Conservation (phyloP, 2,329 filamentous ascomycete species). For the Cytospora leucostoma region DNA sequence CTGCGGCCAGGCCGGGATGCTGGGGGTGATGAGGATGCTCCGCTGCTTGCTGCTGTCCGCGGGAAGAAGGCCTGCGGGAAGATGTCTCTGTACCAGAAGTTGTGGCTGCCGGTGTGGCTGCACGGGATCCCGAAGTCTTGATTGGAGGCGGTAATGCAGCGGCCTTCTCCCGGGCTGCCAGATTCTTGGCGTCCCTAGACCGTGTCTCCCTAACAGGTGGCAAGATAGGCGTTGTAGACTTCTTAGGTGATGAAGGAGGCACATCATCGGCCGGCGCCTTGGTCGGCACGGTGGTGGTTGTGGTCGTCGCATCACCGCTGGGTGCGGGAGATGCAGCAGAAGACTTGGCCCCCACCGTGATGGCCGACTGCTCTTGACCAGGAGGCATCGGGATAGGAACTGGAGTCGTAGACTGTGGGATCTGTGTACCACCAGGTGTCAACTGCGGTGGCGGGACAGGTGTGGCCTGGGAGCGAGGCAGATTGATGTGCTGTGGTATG, state of each 20-base stretch:
- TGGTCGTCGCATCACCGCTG: slow-evolving; percentile 28
- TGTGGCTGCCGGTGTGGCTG: slow-evolving; percentile 34
- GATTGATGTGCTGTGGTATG: slow-evolving; percentile 36
- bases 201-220: slow-evolving; percentile 40
- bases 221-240: slow-evolving; percentile 39
- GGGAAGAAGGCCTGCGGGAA: slow-evolving; percentile 51
- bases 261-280: slow-evolving; percentile 37
- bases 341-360: slow-evolving; percentile 26
- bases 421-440: slow-evolving; percentile 24
- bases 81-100: slow-evolving; percentile 39
- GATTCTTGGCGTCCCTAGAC: slow-evolving; percentile 33
- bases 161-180: slow-evolving; percentile 26
- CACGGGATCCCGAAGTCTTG: slow-evolving; percentile 29
- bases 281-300: slow-evolving; percentile 32
- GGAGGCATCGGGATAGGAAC: slow-evolving; percentile 37
- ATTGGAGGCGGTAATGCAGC: slow-evolving; percentile 15
- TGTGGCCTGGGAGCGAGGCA: slow-evolving; percentile 31
- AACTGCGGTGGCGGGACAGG: slow-evolving; percentile 28
- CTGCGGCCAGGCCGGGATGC: slow-evolving; percentile 49
- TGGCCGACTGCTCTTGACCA: slow-evolving; percentile 35
- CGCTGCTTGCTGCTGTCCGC: slow-evolving; percentile 55
- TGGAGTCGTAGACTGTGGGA: slow-evolving; percentile 38
- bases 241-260: slow-evolving; percentile 37
- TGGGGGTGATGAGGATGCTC: slow-evolving; percentile 46
- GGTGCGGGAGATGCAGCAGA: slow-evolving; percentile 34